Base-by-base conservation (phyloP, 495 filamentous ascomycete genomes). In the Talaromyces stipitatus region DNA sequence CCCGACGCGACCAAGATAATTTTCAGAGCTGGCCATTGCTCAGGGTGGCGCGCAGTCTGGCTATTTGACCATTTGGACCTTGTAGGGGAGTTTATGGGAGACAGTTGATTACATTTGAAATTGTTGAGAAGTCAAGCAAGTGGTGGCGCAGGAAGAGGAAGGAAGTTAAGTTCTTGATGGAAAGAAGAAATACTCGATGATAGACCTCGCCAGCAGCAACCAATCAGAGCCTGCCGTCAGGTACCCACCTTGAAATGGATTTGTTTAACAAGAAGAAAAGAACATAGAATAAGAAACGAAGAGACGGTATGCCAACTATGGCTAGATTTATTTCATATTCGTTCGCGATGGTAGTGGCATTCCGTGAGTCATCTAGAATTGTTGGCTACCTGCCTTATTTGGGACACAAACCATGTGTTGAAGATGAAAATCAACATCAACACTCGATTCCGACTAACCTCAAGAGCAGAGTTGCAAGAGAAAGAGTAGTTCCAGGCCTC, bases 401-500 rank as follows among this genome's bases (percentile, higher is more conserved):
- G 36, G n/a, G 36, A n/a, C 36, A 18, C 36, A 18, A 41, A 4
- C 4, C 14, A n/a, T 16, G 10, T 8, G 36, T 41, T 16, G 18
- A 41, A 41, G n/a, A 41, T 8, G n/a, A n/a, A n/a, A n/a, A n/a
- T n/a, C n/a, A 41, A 3, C 28, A 29, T 29, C 28, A 9, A 22
- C n/a, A 22, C 22, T n/a, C n/a, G n/a, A n/a, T n/a, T n/a, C n/a
- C n/a, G n/a, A n/a, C n/a, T n/a, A n/a, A n/a, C n/a, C n/a, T n/a
- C n/a, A n/a, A n/a, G n/a, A n/a, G n/a, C n/a, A n/a, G n/a, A n/a
- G n/a, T n/a, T n/a, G n/a, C n/a, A n/a, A n/a, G n/a, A n/a, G n/a
- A n/a, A n/a, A n/a, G n/a, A n/a, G n/a, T n/a, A n/a, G n/a, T n/a
- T 36, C 61, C 43, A 51, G 61, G 60, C 60, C 62, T 61, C 60